Base-by-base conservation (phyloP, 2,329 filamentous ascomycete genomes). In the Beauveria rudraprayagi region DNA sequence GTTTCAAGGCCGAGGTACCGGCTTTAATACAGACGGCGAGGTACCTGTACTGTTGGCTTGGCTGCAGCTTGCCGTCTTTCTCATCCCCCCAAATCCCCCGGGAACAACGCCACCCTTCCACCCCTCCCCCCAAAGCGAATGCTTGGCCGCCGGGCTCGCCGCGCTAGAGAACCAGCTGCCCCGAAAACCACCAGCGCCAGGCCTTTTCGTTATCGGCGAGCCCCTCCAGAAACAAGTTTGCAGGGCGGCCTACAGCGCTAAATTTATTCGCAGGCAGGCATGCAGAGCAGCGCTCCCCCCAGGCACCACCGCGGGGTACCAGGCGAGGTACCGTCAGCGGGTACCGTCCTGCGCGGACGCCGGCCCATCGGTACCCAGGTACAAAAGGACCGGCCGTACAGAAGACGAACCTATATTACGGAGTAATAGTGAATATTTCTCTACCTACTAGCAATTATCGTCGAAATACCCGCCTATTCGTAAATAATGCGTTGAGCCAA, bases 341-440 rank as follows among this genome's bases (percentile, higher is more conserved):
- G 59, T 61, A 61, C 59, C 34, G 22, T 11, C 43, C 5, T 30
- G 34, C 51, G 51, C 52, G 6, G 22, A 17, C 16, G 34, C 52
- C 50, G 59, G 59, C 50, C 44, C 59, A 61, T 61, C 52, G 59
- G 59, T 61, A 61, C 59, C 51, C 43, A 44, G 59, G 52, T 61
- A 61, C 59, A 54, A 47, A 26, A 34, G 19, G 16, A 17, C 22
- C 50, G 30, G 17, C 41, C 28, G 59, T 61, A 61, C 17, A 56
- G 30, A 59, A 47, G 17, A 37, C 37, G 50, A 17, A 34, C 30
- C 28, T 30, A 30, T 30, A 30, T 30, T 30, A 30, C 28, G 28
- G 28, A 30, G 28, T 30, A 30, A 30, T 30, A 30, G 28, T 30
- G 28, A 30, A 30, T 30, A 30, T 30, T 2, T 10, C 3, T 30